Percentiles rank a stretch among this genome's conserved stretches.
These are phyloP conservation scores for Talaromyces sp. DNA, from an alignment of 2,329 filamentous ascomycete species.

Conservation along the genomic window DNA sequence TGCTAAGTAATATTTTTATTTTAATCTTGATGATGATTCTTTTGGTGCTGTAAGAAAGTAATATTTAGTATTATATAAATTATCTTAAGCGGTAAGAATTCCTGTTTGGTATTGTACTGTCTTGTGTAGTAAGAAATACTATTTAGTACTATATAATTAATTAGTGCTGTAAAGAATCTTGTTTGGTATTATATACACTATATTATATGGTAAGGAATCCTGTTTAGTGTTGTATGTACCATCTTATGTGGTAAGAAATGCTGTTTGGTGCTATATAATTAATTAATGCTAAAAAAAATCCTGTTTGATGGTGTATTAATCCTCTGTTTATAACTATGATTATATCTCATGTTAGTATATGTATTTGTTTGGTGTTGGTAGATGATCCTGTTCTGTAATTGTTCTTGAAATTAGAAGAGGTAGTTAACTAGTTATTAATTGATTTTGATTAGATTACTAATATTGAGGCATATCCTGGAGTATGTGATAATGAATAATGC, in stretches of 20 bases:
- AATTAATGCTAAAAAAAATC: background rate
- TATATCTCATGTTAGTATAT: slow-evolving; percentile 1
- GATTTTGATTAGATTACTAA: background rate
- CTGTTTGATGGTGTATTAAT: background rate
- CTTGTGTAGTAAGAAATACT: background rate
- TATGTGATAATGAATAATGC: background rate
- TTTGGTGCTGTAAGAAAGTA: no score
- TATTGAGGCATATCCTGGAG: background rate
- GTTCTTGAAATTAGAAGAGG: slow-evolving; percentile 8
- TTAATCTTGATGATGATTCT: no score
- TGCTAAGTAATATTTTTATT: no score
- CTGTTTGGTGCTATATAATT: background rate
- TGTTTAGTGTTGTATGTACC: background rate
- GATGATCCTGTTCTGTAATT: background rate
- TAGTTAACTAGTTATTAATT: slow-evolving; percentile 5
- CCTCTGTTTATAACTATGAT: background rate
- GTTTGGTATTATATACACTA: no score
- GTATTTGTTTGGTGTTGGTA: background rate
- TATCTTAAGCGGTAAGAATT: no score
- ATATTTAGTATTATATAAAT: no score
- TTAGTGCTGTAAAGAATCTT: no score
- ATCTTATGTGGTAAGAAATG: background rate
- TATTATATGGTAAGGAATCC: background rate
- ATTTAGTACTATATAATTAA: background rate
- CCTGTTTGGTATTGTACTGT: background rate